phyloP scores from a whole-genome alignment of 495 filamentous ascomycete genomes.

The Penicillium robsamsonii region DNA sequence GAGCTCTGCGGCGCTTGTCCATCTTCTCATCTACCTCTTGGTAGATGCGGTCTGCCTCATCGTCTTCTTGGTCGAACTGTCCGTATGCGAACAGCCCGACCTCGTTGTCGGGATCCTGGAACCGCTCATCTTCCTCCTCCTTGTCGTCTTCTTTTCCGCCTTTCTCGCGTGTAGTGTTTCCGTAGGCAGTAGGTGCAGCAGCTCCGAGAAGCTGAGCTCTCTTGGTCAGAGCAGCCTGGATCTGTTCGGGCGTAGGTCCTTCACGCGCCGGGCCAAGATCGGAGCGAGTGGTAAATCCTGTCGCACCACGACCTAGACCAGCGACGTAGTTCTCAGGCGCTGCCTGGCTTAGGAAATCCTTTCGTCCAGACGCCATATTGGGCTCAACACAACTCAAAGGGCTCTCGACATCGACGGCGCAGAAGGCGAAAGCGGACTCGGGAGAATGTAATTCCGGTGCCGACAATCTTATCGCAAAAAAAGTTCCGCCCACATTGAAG shows the following conservation, averaged over 20 bases:
- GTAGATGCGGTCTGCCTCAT: conserved; percentile 95
- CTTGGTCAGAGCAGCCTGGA: conserved; percentile 94
- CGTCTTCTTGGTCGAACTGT: conserved; percentile 92
- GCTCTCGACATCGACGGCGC: conserved; percentile 8
- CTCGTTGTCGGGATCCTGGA: conserved; percentile 96
- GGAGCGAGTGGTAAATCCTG: conserved; percentile 95
- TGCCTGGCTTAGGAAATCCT: conserved; percentile 87
- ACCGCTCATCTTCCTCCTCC: conserved; percentile 80
- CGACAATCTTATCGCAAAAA: conserved; percentile 46
- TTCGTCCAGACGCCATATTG: conserved; percentile 69
- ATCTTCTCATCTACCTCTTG: conserved; percentile 94
- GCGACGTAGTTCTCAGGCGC: conserved; percentile 99
- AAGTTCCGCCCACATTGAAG: conserved; percentile 23
- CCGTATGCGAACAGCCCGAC: conserved; percentile 92
- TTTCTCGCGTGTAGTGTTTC: conserved; percentile 66
- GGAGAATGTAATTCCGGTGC: conserved; percentile 33
- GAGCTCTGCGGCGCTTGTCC: conserved; percentile 77
- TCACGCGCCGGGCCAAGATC: conserved; percentile 95
- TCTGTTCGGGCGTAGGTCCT: conserved; percentile 95
- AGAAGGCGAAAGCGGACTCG: conserved; percentile 9
- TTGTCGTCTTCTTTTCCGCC: conserved; percentile 57
- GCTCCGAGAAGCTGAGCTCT: conserved; percentile 80
- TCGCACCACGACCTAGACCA: conserved; percentile 94
- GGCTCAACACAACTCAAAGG: conserved; percentile 8
- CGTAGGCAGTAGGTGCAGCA: conserved; percentile 78